Base-by-base conservation (phyloP, 768 basidiomycete genomes). In the Rhizopogon sp. region DNA sequence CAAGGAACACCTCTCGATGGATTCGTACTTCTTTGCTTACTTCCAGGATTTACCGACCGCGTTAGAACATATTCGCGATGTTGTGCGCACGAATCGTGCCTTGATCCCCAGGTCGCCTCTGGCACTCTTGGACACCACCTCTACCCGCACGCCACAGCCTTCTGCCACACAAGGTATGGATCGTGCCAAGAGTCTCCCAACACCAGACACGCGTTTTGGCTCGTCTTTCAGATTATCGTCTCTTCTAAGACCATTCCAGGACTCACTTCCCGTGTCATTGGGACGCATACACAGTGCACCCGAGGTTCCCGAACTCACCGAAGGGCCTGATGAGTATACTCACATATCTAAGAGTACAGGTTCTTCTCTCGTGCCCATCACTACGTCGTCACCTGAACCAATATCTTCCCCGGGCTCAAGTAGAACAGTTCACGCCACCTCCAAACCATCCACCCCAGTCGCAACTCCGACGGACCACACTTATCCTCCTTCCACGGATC, bases 11-110 rank as follows among this genome's bases (percentile, higher is more conserved):
- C 87, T 85, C 63, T 83, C 86, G 1, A 70, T 90, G 35, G 90
- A 93, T 66, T 92, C 90, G 2, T 93, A 93, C 66, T 97, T 96
- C 71, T 96, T 96, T 64, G 93, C 95, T 13, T 98, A 97, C 69
- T 97, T 98, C 70, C 85, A 85, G 60, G 83, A 95, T 69, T 78
- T 93, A 39, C 77, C 86, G 6, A 76, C 68, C 37, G 90, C 93
- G 1, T 76, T 95, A 53, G 85, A 88, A 41, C 83, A 88, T 66
- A 94, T 98, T 56, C 85, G 89, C 31, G 82, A 85, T 57, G 84
- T 82, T 10, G 83, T 97, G 35, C 82, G 87, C 53, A 70, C 72
- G 16, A 75, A 83, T 62, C 81, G 82, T 39, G 69, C 66, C 3
- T 58, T 62, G 10, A 55, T 59, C 22, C 29, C 64, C 28, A 51